These are phyloP conservation scores for Aspergillus fumigatus DNA, from an alignment of 2,329 filamentous ascomycete genomes.

Conservation along the genomic window DNA sequence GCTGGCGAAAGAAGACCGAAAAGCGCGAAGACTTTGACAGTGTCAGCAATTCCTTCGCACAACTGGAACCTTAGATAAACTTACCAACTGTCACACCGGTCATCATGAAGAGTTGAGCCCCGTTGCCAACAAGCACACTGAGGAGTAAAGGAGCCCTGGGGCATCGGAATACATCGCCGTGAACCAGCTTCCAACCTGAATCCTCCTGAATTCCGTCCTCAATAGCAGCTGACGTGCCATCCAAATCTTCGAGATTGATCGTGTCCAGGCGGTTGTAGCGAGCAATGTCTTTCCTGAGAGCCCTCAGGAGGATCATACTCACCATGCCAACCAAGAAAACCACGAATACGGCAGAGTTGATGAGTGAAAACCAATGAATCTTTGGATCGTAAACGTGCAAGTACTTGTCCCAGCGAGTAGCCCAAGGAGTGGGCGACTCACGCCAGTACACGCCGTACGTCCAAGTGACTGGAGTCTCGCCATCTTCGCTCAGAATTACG, in stretches of 20 bases:
- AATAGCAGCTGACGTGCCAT: slow-evolving; percentile 65
- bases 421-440: slow-evolving; percentile 80
- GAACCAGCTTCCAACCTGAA: slow-evolving; percentile 96
- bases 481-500: slow-evolving; percentile 61
- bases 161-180: slow-evolving; percentile 92
- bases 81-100: slow-evolving; percentile 78
- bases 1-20: slow-evolving; percentile 93
- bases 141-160: slow-evolving; percentile 79
- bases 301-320: slow-evolving; percentile 82
- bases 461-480: slow-evolving; percentile 67
- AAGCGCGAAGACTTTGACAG: slow-evolving; percentile 65
- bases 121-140: slow-evolving; percentile 85
- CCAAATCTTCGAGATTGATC: slow-evolving; percentile 84
- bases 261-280: slow-evolving; percentile 93
- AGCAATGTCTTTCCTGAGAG: slow-evolving; percentile 90
- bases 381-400: slow-evolving; percentile 95
- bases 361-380: slow-evolving; percentile 98
- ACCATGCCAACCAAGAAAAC: slow-evolving; percentile 88
- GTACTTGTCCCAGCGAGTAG: slow-evolving; percentile 98
- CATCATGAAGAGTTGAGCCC: slow-evolving; percentile 97
- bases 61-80: slow-evolving; percentile 13
- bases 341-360: slow-evolving; percentile 94
- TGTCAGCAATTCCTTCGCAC: slow-evolving; percentile 6
- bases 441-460: slow-evolving; percentile 93
- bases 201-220: slow-evolving; percentile 97